Percentiles rank a stretch among this genome's conserved stretches.
Conservation (phyloP, 2,329 filamentous ascomycete species). For the Fusarium sp. region DNA sequence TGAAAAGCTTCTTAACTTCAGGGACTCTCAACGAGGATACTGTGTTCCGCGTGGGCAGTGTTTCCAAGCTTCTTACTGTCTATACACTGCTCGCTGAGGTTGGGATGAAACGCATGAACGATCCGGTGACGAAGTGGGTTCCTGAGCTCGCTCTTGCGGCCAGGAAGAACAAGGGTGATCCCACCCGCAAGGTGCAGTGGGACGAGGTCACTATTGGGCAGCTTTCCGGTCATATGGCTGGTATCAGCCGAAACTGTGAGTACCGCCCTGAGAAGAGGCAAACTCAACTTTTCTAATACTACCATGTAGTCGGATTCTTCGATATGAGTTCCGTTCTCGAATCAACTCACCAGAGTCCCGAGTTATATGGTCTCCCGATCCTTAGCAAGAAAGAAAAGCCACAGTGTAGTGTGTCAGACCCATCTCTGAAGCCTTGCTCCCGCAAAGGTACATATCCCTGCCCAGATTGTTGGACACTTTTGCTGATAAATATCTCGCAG, state of each 20-base stretch:
- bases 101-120: neutral
- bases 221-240: neutral
- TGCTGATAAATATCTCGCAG: neutral
- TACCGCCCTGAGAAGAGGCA: accelerated
- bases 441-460: neutral
- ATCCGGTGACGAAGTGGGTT: constrained; percentile 9
- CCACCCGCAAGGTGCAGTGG: neutral
- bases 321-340: neutral
- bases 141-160: neutral
- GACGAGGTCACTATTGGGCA: neutral
- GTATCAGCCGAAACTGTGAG: neutral
- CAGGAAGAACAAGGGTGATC: neutral
- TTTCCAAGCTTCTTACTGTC: neutral
- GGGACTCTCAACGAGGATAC: neutral
- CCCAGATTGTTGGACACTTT: accelerated
- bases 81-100: neutral
- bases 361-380: neutral
- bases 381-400: neutral
- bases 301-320: neutral
- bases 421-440: neutral
- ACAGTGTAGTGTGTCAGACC: neutral
- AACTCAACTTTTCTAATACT: neutral
- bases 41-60: neutral
- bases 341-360: neutral
- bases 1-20: neutral